Conservation (phyloP, 805 yeast species). For the Candida takata region DNA sequence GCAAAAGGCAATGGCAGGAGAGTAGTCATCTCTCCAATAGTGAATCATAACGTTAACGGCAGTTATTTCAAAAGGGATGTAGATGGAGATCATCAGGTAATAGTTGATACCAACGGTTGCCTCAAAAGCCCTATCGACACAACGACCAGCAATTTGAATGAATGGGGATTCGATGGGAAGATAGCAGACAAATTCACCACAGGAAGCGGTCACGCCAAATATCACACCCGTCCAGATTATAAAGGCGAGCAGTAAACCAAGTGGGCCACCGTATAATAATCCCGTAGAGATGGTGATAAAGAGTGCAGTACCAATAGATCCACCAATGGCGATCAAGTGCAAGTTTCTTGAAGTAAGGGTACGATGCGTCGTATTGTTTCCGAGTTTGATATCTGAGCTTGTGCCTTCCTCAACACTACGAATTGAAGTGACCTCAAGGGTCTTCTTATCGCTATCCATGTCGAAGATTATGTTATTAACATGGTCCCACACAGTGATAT, state of each 20-base stretch:
- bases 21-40: conserved; percentile 59
- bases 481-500: no score
- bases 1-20: conserved; percentile 57
- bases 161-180: conserved; percentile 61
- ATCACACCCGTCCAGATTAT: conserved; percentile 40
- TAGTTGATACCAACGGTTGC: conserved; percentile 56
- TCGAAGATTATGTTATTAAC: no score
- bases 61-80: conserved; percentile 43
- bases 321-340: conserved; percentile 78
- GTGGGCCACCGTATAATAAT: conserved; percentile 59
- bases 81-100: conserved; percentile 44
- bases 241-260: conserved; percentile 35
- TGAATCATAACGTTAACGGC: conserved; percentile 48
- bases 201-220: conserved; percentile 44
- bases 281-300: conserved; percentile 40
- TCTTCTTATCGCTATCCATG: neutral
- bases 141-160: conserved; percentile 48
- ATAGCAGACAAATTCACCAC: conserved; percentile 54
- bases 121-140: conserved; percentile 53
- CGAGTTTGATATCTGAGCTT: neutral
- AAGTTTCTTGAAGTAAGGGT: conserved; percentile 46
- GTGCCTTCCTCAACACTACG: conserved; percentile 3
- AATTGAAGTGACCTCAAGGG: neutral
- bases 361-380: conserved; percentile 23
- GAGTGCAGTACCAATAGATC: conserved; percentile 78